These are phyloP conservation scores for Aegilops longissima DNA, from an alignment of 176 grass and related monocot genomes.

Conservation along the genomic window DNA sequence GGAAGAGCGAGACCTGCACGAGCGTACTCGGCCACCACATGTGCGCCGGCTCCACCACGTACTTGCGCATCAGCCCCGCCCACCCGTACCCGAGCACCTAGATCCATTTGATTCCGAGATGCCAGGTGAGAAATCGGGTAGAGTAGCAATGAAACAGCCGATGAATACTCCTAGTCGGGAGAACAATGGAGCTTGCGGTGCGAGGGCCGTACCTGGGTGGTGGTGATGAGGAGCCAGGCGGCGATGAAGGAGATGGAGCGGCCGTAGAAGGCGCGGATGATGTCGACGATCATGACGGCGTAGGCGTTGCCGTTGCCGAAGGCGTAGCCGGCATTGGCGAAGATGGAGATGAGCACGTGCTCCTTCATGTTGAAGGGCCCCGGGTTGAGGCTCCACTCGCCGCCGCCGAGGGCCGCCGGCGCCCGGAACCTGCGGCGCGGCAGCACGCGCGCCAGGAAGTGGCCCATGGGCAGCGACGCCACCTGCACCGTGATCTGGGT, in stretches of 20 bases:
- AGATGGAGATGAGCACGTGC: conserved; percentile 98
- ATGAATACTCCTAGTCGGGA: too few species aligned
- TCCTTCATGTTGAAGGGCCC: conserved; percentile 98
- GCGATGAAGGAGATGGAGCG: conserved; percentile 68
- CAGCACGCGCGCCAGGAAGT: conserved; percentile 63
- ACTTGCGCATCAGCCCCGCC: conserved; percentile 91
- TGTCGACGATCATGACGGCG: conserved; percentile 69
- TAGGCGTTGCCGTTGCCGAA: conserved; percentile 79
- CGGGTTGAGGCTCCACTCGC: conserved; percentile 75
- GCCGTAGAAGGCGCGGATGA: conserved; percentile 76
- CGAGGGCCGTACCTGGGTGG: conserved; percentile 61
- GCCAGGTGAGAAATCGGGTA: too few species aligned
- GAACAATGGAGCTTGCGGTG: too few species aligned
- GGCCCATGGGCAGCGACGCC: conserved; percentile 76
- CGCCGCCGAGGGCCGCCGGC: conserved; percentile 19
- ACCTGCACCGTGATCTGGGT: conserved; percentile 90
- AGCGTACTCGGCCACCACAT: conserved; percentile 97
- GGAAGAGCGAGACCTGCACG: conserved; percentile 93
- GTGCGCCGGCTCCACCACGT: conserved; percentile 84
- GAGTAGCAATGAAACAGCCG: too few species aligned
- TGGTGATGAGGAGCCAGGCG: conserved; percentile 78
- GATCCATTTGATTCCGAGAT: not conserved
- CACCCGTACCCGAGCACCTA: conserved; percentile 92
- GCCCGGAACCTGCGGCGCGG: conserved; percentile 32
- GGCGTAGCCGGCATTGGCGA: conserved; percentile 86